Percentiles rank a stretch among this genome's conserved stretches.
Conservation (phyloP, 208 protist genomes). For the Leptomonas seymouri region DNA sequence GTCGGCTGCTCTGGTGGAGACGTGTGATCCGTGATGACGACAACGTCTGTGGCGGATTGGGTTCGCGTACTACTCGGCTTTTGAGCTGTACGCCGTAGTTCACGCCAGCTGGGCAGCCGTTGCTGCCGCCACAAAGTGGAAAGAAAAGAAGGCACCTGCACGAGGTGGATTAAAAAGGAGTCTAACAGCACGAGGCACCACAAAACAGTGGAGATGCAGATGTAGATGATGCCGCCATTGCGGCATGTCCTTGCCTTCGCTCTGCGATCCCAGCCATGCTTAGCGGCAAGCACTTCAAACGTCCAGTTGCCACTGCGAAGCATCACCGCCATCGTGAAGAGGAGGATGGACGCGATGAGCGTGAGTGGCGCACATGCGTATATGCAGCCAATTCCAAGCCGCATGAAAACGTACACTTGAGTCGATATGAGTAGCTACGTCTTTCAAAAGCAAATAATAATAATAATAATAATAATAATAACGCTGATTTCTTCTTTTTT, state of each 20-base stretch:
- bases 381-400: slow-evolving; percentile 23
- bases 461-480: background rate
- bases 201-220: slow-evolving; percentile 40
- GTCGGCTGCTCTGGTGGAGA: too few relatives aligned
- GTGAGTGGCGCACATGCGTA: slow-evolving; percentile 48
- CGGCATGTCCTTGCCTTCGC: slow-evolving; percentile 52
- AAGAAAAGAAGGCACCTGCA: slow-evolving; percentile 5
- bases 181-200: slow-evolving; percentile 29
- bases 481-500: too few relatives aligned
- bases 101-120: slow-evolving; percentile 24
- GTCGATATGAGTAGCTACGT: background rate
- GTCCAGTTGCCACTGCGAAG: slow-evolving; percentile 54
- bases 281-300: slow-evolving; percentile 55
- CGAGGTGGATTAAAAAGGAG: slow-evolving; percentile 23
- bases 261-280: slow-evolving; percentile 47
- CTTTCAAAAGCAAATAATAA: background rate
- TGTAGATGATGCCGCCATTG: slow-evolving; percentile 52
- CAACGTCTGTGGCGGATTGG: slow-evolving; percentile 3
- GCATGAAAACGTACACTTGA: background rate
- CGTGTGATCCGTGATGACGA: slow-evolving; percentile 1
- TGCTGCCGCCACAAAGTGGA: slow-evolving; percentile 16
- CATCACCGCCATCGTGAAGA: slow-evolving; percentile 44
- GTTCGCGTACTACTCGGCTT: background rate
- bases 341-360: slow-evolving; percentile 38
- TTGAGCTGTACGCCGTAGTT: slow-evolving; percentile 13